Evolutionary conservation across 2,329 filamentous ascomycete genomes (phyloP), one percentile per base, ranked within the genome.

Genomic region (Sphaerulina populicola): DNA sequence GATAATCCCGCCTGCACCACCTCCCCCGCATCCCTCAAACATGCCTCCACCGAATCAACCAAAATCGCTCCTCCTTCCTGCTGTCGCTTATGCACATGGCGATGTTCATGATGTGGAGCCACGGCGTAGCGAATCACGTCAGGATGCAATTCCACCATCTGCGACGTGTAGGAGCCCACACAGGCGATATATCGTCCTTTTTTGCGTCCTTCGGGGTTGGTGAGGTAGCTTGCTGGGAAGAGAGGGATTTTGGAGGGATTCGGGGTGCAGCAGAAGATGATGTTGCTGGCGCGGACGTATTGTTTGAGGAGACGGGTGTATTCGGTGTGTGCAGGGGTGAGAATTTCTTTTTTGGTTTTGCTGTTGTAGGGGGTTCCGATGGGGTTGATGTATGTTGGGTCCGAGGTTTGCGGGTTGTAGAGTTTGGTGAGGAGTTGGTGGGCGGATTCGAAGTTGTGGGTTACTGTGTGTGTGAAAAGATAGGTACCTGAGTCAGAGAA

Each of bases 71-170:
- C 78, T 4, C 81, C 80, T 49, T 79, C 72, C 21, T 74, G 66
- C 12, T 77, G 73, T 51, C 80, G 76, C 68, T 77, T 85, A 64
- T 88, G 85, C 53, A 81, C 81, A 64, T 88, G 83, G 9, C 59
- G 55, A 44, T 71, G 68, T 11, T 77, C 69, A 54, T 77, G 75
- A 47, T 77, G 73, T 1, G 74, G 71, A 27, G 71, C 71, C 1
- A 82, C 78, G 35, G 79, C 79, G 49, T 88, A 80, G 6, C 76
- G 72, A 10, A 97, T 71, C 44, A 96, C 74, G 39, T 86, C 87
- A 0, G 83, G 79, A 10, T 91, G 87, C 14, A 97, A 66, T 68
- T 97, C 91, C 40, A 83, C 76, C 88, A 95, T 95, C 48, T 86
- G 70, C 1, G 80, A 75, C 59, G 83, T 78, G 62, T 82, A 82